Percentiles rank a stretch among this genome's conserved stretches.
These are phyloP conservation scores for Patellifolia procumbens DNA, from an alignment of 179 eudicot species.

Conservation along the genomic window DNA sequence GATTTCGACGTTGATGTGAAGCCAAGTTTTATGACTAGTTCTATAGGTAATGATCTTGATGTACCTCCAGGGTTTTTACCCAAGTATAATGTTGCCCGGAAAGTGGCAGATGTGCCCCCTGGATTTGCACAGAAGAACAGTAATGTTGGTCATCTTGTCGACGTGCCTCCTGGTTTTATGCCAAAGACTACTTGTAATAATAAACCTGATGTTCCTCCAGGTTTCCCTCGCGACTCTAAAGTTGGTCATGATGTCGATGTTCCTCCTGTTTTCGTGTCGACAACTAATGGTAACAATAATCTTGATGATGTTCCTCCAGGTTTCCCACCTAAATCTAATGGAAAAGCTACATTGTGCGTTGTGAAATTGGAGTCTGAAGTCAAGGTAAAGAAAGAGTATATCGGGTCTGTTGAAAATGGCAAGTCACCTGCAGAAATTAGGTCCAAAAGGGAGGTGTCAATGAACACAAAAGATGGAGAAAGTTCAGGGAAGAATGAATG, in stretches of 20 bases:
- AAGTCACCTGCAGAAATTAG: neutral
- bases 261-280: constrained; percentile 14
- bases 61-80: constrained; percentile 20
- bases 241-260: neutral
- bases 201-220: neutral
- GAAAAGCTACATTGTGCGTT: neutral
- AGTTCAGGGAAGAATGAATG: constrained; percentile 4
- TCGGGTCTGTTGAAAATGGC: neutral
- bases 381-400: constrained; percentile 14
- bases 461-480: neutral
- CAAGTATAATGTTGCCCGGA: neutral
- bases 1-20: constrained; percentile 1
- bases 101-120: constrained; percentile 15
- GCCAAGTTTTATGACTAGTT: neutral
- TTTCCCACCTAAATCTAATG: neutral
- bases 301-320: constrained; percentile 18
- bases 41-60: neutral
- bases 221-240: neutral
- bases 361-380: neutral
- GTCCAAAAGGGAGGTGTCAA: neutral
- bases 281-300: neutral
- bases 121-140: constrained; percentile 9
- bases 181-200: neutral
- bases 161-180: constrained; percentile 14
- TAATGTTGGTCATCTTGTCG: neutral